Base-by-base conservation (phyloP, 2,329 filamentous ascomycete genomes). In the Neofusicoccum ribis region DNA sequence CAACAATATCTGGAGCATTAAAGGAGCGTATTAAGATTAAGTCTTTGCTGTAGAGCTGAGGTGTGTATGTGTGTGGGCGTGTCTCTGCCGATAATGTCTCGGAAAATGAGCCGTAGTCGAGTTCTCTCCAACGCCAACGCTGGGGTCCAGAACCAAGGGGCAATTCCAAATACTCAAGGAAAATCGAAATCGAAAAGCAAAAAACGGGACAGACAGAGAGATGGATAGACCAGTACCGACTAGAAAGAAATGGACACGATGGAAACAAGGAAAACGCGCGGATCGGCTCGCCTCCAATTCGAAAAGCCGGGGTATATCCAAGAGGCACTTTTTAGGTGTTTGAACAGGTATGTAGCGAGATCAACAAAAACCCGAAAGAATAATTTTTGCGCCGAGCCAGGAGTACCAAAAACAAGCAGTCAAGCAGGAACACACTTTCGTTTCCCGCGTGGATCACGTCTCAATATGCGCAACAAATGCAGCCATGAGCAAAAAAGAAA, bases 291-390 rank as follows among this genome's bases (percentile, higher is more conserved):
- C 62, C 62, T 64, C 62, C 62, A 58, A 60, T 23, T 47, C 41
- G 43, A 60, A 60, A 56, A 64, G 62, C 62, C 62, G 62, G 62
- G 62, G 62, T 64, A 64, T 64, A 64, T 64, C 62, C 62, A 64
- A 54, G 62, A 64, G 62, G 62, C 62, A 41, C 50, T 56, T 56
- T 58, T 64, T 47, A 54, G 46, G 49, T 27, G 50, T 47, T 56
- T 54, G 44, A 64, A 64, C 62, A 64, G 44, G 44, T 64, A 47
- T 64, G 62, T 56, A 64, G 61, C 41, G 62, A 56, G 50, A 58
- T 58, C 50, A 49, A 64, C 50, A 56, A 46, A 60, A 60, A 60
- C 43, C 43, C 56, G 56, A 60, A 60, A 60, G 15, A 39, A 47
- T 47, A 34, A n/a, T 60, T 60, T 59, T 60, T 60, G 43, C 56